Base-by-base conservation (phyloP, 352 stramenopile species). In the Nothophytophthora sp. region DNA sequence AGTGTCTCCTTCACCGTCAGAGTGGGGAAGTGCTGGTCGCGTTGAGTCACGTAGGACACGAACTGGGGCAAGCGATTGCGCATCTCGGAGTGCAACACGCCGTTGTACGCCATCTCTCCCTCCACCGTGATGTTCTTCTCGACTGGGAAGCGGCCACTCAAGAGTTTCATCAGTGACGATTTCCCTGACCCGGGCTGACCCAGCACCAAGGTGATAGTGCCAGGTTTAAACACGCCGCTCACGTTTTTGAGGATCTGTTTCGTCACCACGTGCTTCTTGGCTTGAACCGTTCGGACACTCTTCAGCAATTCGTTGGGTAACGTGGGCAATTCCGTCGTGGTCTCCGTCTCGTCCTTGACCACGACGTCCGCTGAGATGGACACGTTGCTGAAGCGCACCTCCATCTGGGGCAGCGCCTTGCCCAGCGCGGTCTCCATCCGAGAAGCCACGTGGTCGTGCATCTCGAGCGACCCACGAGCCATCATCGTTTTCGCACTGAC, bases 181-280 rank as follows among this genome's bases (percentile, higher is more conserved):
- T 70, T 70, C 45, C 63, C 58, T 2, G 58, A 73, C 9, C 60
- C 48, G 5, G 63, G 63, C 44, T 69, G 58, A 1, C 63, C 58
- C n/a, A 70, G 55, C 24, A 70, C n/a, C n/a, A n/a, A n/a, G n/a
- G n/a, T 41, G 10, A 70, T 54, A 30, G 60, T 64, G 22, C 64
- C 59, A 16, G 64, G 60, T 23, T 41, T 25, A 19, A 74, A 64
- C 10, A 70, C 60, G 10, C 48, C 60, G 35, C 34, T 63, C 27
- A 74, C 22, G 55, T 70, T 66, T 22, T 57, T 55, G 37, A 73
- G 50, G 44, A 73, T 73, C 15, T 38, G 13, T 47, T 73, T 73
- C 25, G 35, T 55, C 10, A 57, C 43, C 25, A 61, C 56, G 35
- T 49, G 24, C 15, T 54, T 60, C 45, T 52, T 73, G 36, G 43